Base-by-base conservation (phyloP, 1,284 basidiomycete genomes). In the Neotropicomus parvogracilis region DNA sequence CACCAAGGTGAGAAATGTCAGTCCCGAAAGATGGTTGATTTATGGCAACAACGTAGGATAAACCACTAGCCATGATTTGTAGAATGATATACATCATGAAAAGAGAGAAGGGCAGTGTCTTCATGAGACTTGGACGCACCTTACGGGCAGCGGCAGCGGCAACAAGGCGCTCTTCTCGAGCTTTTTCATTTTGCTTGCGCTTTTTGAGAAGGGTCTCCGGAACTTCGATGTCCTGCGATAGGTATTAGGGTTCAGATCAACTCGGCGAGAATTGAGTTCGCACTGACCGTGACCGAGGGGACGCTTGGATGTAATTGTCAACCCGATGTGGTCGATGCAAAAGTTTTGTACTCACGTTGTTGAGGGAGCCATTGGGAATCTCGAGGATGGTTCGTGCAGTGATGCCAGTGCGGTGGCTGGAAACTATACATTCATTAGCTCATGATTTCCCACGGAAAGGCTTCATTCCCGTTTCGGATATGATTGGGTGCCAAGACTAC, bases 201-300 rank as follows among this genome's bases (percentile, higher is more conserved):
- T 98, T 99, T 83, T 97, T 97, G 78, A 97, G 91, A 78, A 97
- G 85, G 68, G 94, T 97, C 85, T 97, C 94, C 71, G 94, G 94
- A 75, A 95, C 92, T 81, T 94, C 88, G 69, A 95, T 81, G 67
- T 83, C 80, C 88, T 91, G 65, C 46, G 39, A 37, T 33, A 44
- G 42, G 57, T 58, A 55, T 41, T 51, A 54, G 27, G 14, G 46
- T 39, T 65, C 31, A 72, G 44, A 58, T 62, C 40, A 55, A 54
- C 45, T 55, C 54, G n/a, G 17, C 31, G 57, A 53, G 54, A 11
- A 27, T 35, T 17, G 32, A 46, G 40, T 35, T 41, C 48, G 41
- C 24, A 72, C 83, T 73, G 56, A 87, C 84, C 74, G 83, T 75
- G 73, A 83, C 81, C 66, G 76, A 81, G 65, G 84, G 82, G 65